Conservation (phyloP, 2,329 filamentous ascomycete genomes). For the Apiospora rasikravindrae region DNA sequence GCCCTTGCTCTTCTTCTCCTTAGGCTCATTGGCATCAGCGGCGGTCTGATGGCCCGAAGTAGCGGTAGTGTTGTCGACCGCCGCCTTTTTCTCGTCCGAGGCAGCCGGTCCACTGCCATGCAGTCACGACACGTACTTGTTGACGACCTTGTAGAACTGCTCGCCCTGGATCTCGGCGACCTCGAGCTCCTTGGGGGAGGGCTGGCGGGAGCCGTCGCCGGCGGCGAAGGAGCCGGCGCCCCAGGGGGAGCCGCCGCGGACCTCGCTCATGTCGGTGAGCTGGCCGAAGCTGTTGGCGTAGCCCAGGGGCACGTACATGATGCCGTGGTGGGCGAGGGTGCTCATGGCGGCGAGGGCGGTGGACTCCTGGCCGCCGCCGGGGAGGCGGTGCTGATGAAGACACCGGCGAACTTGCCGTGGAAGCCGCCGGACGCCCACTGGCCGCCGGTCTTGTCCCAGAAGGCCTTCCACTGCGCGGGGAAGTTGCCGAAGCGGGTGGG, state of each 20-base stretch:
- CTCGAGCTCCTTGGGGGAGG: conserved; percentile 74
- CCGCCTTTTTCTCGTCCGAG: conserved; percentile 25
- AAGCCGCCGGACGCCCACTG: conserved; percentile 81
- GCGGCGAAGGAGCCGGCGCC: conserved; percentile 89
- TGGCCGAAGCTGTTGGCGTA: conserved; percentile 80
- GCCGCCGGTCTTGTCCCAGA: conserved; percentile 88
- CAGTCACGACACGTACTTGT: conserved; percentile 77
- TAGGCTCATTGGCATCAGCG: conserved; percentile 21
- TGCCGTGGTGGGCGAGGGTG: conserved; percentile 89
- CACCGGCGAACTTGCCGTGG: conserved; percentile 86
- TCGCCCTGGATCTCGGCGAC: conserved; percentile 85
- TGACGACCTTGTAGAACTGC: conserved; percentile 77
- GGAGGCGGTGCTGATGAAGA: conserved; percentile 90
- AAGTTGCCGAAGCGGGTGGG: conserved; percentile 98
- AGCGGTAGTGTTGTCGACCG: conserved; percentile 29
- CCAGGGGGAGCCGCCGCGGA: conserved; percentile 89
- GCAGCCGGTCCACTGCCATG: conserved; percentile 57
- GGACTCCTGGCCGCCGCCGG: conserved; percentile 90
- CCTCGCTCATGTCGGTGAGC: conserved; percentile 74
- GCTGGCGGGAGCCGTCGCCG: conserved; percentile 83
- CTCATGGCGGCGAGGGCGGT: conserved; percentile 82
- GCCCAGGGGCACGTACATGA: conserved; percentile 94
- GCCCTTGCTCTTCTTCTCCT: conserved; percentile 52
- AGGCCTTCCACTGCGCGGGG: conserved; percentile 91
- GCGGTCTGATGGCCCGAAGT: not conserved